Evolutionary conservation across 768 basidiomycete genomes (phyloP).

Genomic region (Termitomyces sp.): DNA sequence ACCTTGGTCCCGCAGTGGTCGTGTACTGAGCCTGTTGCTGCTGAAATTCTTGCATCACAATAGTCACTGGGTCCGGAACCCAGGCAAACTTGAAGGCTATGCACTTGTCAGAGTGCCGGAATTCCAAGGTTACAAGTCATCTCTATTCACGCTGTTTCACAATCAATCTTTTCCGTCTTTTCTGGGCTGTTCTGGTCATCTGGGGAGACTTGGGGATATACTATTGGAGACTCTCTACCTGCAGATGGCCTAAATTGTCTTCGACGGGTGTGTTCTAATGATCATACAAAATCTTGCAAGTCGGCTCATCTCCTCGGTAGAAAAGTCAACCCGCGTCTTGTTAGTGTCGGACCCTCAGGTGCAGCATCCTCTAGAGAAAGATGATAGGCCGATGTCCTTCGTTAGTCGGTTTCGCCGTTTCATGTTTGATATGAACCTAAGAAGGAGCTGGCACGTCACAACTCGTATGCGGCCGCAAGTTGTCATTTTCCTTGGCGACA

Average conservation of each 20-base stretch:
- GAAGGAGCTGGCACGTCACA: slow-evolving; percentile 65
- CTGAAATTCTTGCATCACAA: background rate
- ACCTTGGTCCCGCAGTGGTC: too few species aligned
- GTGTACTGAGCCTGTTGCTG: background rate
- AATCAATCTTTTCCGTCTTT: slow-evolving; percentile 15
- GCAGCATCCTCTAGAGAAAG: slow-evolving; percentile 29
- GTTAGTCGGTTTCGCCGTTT: slow-evolving; percentile 32
- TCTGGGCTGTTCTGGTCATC: slow-evolving; percentile 29
- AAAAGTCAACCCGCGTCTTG: slow-evolving; percentile 48
- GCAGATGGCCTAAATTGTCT: slow-evolving; percentile 51
- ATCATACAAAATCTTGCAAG: background rate
- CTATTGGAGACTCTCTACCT: slow-evolving; percentile 50
- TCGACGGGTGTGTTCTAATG: slow-evolving; percentile 16
- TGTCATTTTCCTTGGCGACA: slow-evolving; percentile 76
- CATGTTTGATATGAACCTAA: slow-evolving; percentile 53
- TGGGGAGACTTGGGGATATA: slow-evolving; percentile 63
- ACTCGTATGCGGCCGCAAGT: slow-evolving; percentile 51
- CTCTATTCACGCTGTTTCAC: slow-evolving; percentile 15
- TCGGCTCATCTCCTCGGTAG: background rate
- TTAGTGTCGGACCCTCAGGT: slow-evolving; percentile 69
- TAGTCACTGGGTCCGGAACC: background rate
- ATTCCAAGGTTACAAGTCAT: slow-evolving; percentile 9
- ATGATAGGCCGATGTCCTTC: slow-evolving; percentile 34
- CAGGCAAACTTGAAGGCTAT: slow-evolving; percentile 5
- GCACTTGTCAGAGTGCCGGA: slow-evolving; percentile 16